phyloP scores from a whole-genome alignment of 202 grass and related monocot species.

The Dendrocalamus latiflorus region DNA sequence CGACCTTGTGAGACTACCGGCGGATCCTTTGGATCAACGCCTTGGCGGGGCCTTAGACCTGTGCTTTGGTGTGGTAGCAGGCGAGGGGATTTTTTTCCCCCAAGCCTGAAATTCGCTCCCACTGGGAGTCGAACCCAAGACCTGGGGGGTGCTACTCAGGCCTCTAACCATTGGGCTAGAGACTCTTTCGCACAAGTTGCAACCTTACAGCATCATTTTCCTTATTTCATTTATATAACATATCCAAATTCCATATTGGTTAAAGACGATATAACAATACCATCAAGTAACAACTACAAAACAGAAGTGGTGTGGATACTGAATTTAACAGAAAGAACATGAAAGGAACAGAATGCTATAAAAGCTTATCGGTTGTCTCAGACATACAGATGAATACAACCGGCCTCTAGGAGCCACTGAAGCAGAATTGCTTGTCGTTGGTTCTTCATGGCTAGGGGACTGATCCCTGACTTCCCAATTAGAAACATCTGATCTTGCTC shows the following conservation, averaged over 20 bases:
- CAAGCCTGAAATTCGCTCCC: too few species aligned
- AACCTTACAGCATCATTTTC: neutral
- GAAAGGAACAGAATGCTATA: conserved; percentile 14
- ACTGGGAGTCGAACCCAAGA: too few species aligned
- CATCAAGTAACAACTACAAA: neutral
- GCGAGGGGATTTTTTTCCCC: too few species aligned
- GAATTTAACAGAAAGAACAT: neutral
- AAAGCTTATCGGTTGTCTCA: conserved; percentile 20
- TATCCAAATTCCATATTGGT: neutral
- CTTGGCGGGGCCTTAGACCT: too few species aligned
- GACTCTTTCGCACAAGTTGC: too few species aligned
- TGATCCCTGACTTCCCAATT: conserved; percentile 72
- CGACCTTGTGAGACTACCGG: too few species aligned
- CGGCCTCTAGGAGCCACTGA: conserved; percentile 31
- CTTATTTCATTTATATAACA: neutral
- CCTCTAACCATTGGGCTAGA: too few species aligned
- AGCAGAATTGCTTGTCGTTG: conserved; percentile 55
- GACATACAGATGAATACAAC: conserved; percentile 42
- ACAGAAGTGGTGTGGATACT: neutral
- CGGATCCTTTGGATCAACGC: too few species aligned
- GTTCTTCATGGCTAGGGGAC: conserved; percentile 60
- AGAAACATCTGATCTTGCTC: conserved; percentile 66
- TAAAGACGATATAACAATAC: conserved; percentile 1
- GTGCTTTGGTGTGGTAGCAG: too few species aligned
- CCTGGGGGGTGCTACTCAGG: too few species aligned